Evolutionary conservation across 768 basidiomycete genomes (phyloP), one percentile per base, ranked within the genome.

Genomic region (Peribolospora kevripleyi): DNA sequence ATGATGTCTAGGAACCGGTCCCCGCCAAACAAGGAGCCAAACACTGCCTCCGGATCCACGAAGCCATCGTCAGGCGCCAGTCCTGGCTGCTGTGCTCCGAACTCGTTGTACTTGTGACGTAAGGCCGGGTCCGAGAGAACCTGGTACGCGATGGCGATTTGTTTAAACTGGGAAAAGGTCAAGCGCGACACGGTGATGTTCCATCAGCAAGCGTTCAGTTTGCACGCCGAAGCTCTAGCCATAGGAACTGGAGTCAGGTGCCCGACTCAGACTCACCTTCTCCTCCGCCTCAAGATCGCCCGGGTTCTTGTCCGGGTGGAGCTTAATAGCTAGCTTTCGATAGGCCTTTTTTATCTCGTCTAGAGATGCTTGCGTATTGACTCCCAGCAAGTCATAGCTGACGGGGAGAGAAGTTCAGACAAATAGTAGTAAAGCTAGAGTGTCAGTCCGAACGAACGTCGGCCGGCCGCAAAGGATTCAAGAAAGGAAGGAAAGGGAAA

Each of bases 291-390:
- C 67, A 0, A 84, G 85, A 66, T 88, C 85, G 62, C 82, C 78
- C 0, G 77, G 84, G 64, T 90, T 87, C 73, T 88, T 88, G 74
- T 88, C 85, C 0, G 85, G 59, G 45, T 60, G 57, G 53, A 50
- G 54, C 0, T 25, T 25, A 25, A 57, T 38, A 4, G 60, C 61
- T 42, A 64, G 54, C 9, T 62, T 49, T 3, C 87, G 77, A 68
- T 91, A 90, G 2, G 87, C 82, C 65, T 82, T 87, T 74, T 90
- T 90, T 65, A 91, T 74, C 51, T 90, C 86, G 13, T 86, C 84
- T 4, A 75, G 74, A 11, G 79, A 78, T 6, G 85, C 85, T 58
- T 77, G 75, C 13, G 82, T 72, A 0, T 80, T 67, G 1, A 90
- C 74, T 6, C 82, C 83, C 5, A 90, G 72, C 25, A 61, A 14